Evolutionary conservation across 1,284 basidiomycete species (phyloP).

Genomic region (Entoloma clypeatum): DNA sequence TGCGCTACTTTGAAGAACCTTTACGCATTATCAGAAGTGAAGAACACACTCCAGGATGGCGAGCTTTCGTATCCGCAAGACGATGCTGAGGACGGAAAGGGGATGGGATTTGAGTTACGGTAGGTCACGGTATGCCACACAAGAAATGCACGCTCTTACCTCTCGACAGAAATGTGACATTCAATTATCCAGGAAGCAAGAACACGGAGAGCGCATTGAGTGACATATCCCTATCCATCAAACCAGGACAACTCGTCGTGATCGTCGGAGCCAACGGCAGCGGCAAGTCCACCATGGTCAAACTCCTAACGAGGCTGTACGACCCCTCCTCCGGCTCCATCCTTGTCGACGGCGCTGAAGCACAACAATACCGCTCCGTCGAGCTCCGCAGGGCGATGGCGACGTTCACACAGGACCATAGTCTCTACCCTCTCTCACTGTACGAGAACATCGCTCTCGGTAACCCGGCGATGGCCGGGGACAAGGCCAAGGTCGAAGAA

Average conservation of each 20-base stretch:
- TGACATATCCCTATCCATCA: conserved; percentile 39
- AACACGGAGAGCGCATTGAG: conserved; percentile 36
- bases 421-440: conserved; percentile 40
- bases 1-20: conserved; percentile 21
- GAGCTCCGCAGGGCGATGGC: conserved; percentile 38
- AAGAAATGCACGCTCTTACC: conserved; percentile 2
- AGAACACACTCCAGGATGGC: conserved; percentile 12
- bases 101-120: conserved; percentile 36
- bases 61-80: conserved; percentile 10
- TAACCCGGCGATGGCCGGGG: conserved; percentile 24
- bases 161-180: conserved; percentile 38
- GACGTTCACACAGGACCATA: conserved; percentile 42
- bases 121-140: conserved; percentile 15
- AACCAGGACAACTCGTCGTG: conserved; percentile 44
- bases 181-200: conserved; percentile 43
- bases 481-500: conserved; percentile 28
- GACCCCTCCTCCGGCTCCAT: conserved; percentile 38
- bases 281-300: conserved; percentile 42
- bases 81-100: conserved; percentile 17
- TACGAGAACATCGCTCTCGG: conserved; percentile 47
- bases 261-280: conserved; percentile 45
- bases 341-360: conserved; percentile 36
- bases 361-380: conserved; percentile 30
- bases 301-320: conserved; percentile 43
- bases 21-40: conserved; percentile 13